Evolutionary conservation across 805 yeast species (phyloP), one percentile per base, ranked within the genome.

Genomic region (Monosporozyma aerobia): DNA sequence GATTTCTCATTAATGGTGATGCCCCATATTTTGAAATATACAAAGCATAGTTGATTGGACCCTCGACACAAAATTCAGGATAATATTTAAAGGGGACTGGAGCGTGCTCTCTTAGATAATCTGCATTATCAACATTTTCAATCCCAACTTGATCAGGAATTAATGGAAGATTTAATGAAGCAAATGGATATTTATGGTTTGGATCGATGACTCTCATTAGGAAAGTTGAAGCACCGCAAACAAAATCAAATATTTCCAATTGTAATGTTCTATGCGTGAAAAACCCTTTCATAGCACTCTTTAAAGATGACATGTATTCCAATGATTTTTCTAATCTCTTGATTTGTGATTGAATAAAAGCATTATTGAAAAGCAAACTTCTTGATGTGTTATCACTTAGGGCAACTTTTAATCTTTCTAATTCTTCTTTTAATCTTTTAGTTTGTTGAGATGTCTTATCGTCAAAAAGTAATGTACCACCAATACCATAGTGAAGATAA

Each of bases 1-100:
- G 74, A 48, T 74, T 81, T 40, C 69, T 68, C 30, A 78, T 70
- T 71, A 86, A 65, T 54, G 88, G 86, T 65, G 80, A 78, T 49
- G 76, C 71, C 60, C 76, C 66, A 67, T 75, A 80, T 61, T 76
- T 75, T 13, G 81, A 74, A 61, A 85, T 76, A 61, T 79, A 81
- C 54, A 82, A 79, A 53, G 87, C 75, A 64, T 83, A 87, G 59
- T 81, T 82, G 32, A 90, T 77, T 11, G 87, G 77, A 2, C 95
- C 94, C 63, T 94, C 98, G 16, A 94, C 69, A 47, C 85, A 74
- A 62, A 80, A 87, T 67, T 94, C 98, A 0, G 99, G 99, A 55
- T 75, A 84, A 65, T 79, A 87, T 60, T 81, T 83, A 77, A 92
- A 89, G 1, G 94, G 94, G 16, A 68, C 61, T 5, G 95, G 92